phyloP scores from a whole-genome alignment of 768 basidiomycete genomes.

The Cystobasidium tubakii region DNA sequence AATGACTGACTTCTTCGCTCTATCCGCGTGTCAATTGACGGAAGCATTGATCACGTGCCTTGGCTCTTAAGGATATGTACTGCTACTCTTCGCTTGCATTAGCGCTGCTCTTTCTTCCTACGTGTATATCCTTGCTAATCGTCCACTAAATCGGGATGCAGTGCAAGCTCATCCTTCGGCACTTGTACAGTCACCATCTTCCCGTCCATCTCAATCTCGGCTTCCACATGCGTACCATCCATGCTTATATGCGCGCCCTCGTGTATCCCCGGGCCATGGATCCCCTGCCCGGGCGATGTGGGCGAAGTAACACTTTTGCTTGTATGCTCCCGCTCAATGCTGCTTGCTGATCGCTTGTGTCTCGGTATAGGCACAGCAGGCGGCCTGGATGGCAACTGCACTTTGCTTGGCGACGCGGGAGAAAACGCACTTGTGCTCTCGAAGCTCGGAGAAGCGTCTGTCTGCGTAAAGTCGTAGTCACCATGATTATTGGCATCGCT shows the following conservation, averaged over 20 bases:
- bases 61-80: too few species aligned
- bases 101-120: too few species aligned
- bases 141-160: constrained; percentile 27
- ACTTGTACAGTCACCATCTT: constrained; percentile 30
- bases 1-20: not conserved
- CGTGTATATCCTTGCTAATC: not conserved
- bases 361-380: not conserved
- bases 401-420: not conserved
- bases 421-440: not conserved
- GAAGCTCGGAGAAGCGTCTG: not conserved
- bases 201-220: constrained; percentile 19
- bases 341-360: constrained; percentile 1
- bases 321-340: not conserved
- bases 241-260: constrained; percentile 24
- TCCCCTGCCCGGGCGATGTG: not conserved
- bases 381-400: not conserved
- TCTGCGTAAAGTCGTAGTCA: constrained; percentile 31
- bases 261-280: constrained; percentile 24
- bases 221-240: constrained; percentile 34
- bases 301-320: not conserved
- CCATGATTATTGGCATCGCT: constrained; percentile 23
- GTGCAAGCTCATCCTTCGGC: constrained; percentile 27
- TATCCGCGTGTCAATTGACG: too few species aligned
- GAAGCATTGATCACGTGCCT: not conserved
- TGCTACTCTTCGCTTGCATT: too few species aligned